Percentiles rank a stretch among this genome's conserved stretches.
Evolutionary conservation across 352 stramenopile genomes (phyloP).

Genomic region (Phytophthora hybrid): DNA sequence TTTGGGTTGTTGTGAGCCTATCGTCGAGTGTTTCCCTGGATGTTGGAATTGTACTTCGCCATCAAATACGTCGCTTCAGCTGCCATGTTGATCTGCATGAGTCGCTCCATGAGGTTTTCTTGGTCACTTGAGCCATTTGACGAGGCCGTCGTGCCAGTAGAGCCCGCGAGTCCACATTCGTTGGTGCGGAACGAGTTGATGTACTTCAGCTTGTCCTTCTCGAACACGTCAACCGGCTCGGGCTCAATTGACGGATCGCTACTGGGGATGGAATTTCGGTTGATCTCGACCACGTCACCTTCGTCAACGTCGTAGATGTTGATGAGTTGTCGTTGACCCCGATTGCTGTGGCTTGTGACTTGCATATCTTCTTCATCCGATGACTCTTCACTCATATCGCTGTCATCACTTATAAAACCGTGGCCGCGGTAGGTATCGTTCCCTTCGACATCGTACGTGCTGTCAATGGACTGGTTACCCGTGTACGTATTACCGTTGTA

Average conservation of each 20-base stretch:
- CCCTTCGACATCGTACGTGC: slow-evolving; percentile 36
- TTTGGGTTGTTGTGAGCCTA: slow-evolving; percentile 8
- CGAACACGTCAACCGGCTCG: slow-evolving; percentile 49
- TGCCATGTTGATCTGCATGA: slow-evolving; percentile 73
- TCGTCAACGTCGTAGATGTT: slow-evolving; percentile 50
- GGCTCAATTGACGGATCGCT: slow-evolving; percentile 34
- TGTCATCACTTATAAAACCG: slow-evolving; percentile 35
- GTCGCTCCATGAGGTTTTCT: slow-evolving; percentile 64
- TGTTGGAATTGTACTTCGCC: slow-evolving; percentile 75
- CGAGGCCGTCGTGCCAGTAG: slow-evolving; percentile 17
- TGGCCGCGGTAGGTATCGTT: slow-evolving; percentile 41
- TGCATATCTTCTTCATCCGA: slow-evolving; percentile 33
- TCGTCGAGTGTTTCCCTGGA: slow-evolving; percentile 38
- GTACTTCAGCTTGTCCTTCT: slow-evolving; percentile 73
- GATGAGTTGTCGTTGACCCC: slow-evolving; percentile 10
- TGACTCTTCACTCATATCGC: slow-evolving; percentile 33
- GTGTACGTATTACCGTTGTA: slow-evolving; percentile 15
- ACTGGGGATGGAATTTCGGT: slow-evolving; percentile 27
- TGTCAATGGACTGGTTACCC: slow-evolving; percentile 42
- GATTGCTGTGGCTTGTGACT: slow-evolving; percentile 6
- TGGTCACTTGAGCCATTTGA: slow-evolving; percentile 37
- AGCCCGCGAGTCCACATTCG: slow-evolving; percentile 9
- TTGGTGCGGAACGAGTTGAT: slow-evolving; percentile 64
- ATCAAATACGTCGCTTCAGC: slow-evolving; percentile 77
- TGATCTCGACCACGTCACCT: slow-evolving; percentile 51